phyloP scores from a whole-genome alignment of 768 basidiomycete species.

The Mycena indigotica region DNA sequence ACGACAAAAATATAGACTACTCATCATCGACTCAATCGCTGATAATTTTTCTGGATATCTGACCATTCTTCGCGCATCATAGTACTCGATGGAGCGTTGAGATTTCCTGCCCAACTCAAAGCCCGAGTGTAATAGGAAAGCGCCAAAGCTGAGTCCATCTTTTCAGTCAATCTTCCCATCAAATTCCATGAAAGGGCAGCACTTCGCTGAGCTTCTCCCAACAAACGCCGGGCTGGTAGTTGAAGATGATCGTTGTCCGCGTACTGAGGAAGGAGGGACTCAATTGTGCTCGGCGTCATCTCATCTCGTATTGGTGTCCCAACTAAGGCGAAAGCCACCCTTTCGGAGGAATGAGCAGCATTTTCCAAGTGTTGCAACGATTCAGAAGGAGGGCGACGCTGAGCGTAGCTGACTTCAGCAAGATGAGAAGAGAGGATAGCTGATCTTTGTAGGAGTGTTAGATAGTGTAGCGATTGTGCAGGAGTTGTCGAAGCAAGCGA shows the following conservation, averaged over 20 bases:
- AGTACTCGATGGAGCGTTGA: slow-evolving; percentile 49
- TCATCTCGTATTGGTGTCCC: slow-evolving; percentile 38
- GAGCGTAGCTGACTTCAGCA: slow-evolving; percentile 70
- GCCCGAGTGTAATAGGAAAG: slow-evolving; percentile 71
- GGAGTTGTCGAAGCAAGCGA: slow-evolving; percentile 47
- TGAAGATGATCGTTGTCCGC: slow-evolving; percentile 51
- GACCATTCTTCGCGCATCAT: slow-evolving; percentile 64
- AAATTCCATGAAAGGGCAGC: slow-evolving; percentile 79
- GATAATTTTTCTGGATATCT: slow-evolving; percentile 60
- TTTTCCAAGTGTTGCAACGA: slow-evolving; percentile 59
- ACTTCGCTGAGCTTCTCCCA: slow-evolving; percentile 70
- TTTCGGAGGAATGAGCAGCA: slow-evolving; percentile 70
- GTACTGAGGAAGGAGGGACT: slow-evolving; percentile 47
- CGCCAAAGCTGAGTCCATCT: slow-evolving; percentile 42
- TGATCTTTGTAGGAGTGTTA: slow-evolving; percentile 72
- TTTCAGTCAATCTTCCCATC: slow-evolving; percentile 66
- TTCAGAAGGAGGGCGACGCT: slow-evolving; percentile 37
- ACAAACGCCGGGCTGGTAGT: slow-evolving; percentile 55
- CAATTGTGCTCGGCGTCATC: slow-evolving; percentile 37
- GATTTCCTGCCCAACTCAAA: slow-evolving; percentile 63
- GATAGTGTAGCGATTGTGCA: slow-evolving; percentile 61
- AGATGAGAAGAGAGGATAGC: slow-evolving; percentile 74
- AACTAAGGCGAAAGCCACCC: slow-evolving; percentile 57
- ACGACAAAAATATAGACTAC: too few relatives aligned
- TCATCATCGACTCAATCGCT: slow-evolving; percentile 40